Evolutionary conservation across 345 rosid genomes (phyloP).

Genomic region (Sisymbrium altissimum): DNA sequence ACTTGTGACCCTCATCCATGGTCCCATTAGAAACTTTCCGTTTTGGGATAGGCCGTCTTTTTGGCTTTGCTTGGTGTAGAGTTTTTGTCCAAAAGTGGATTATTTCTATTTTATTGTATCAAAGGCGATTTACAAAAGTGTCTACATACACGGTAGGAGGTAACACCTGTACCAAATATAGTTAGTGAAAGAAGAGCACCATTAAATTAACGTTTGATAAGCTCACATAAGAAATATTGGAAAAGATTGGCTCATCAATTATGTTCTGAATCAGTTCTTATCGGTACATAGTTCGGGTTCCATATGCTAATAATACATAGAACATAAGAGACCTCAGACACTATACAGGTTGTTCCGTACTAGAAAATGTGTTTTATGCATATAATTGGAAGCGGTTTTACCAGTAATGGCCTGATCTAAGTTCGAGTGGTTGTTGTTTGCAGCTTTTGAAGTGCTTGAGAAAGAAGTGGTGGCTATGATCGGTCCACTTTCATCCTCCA

Average conservation of each 20-base stretch:
- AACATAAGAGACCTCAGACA: neutral
- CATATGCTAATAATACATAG: neutral
- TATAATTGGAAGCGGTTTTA: neutral
- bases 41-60: neutral
- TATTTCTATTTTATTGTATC: neutral
- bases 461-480: conserved; percentile 65
- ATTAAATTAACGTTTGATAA: neutral
- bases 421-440: conserved; percentile 11
- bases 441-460: conserved; percentile 70
- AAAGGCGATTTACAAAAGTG: neutral
- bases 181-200: neutral
- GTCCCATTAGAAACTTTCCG: neutral
- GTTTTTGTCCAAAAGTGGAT: neutral
- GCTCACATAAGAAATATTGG: neutral
- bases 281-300: neutral
- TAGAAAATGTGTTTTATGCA: neutral
- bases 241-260: neutral
- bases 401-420: neutral
- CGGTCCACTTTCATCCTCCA: conserved; percentile 74
- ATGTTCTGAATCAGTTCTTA: neutral
- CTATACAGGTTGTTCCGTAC: neutral
- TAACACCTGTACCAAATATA: neutral
- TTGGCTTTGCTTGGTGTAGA: neutral
- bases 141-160: neutral
- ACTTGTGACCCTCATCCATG: neutral